Evolutionary conservation across 1,284 basidiomycete genomes (phyloP), one percentile per base, ranked within the genome.

Genomic region (Ceratobasidium sp.): DNA sequence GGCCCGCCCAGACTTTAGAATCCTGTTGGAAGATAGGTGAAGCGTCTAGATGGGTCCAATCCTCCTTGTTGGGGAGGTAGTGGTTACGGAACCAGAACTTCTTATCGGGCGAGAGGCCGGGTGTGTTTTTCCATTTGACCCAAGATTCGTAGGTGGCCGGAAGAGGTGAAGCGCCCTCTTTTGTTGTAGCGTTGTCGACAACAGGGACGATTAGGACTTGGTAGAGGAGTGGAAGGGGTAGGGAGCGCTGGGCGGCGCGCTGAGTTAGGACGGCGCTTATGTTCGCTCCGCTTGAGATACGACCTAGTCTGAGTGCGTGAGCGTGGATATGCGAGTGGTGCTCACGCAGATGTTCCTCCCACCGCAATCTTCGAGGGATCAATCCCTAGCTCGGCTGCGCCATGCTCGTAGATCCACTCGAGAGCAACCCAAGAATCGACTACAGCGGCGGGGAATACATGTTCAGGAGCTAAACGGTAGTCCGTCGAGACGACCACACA

Each of bases 31-130:
- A 90, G 17, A 90, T 84, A 0, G 92, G 91, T 0, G 91, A 92
- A 33, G 87, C 88, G 76, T 91, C 89, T 88, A 90, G 92, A 65
- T 90, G 88, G 0, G 82, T 82, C 83, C 87, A 85, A 75, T 91
- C 89, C 47, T 82, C 84, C 71, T 84, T 78, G 78, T 91, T 87
- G 0, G 91, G 91, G 1, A 91, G 85, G 80, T 93, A 93, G 77
- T 90, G 89, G 69, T 85, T 81, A 33, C 87, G 84, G 86, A 91
- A 93, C 91, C 92, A 93, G 50, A 88, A 78, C 92, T 93, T 93
- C 60, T 88, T 88, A 6, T 78, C 87, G 0, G 88, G 89, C 2
- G 84, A 83, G 36, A 93, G 85, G 84, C 89, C 89, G 0, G 89
- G 86, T 0, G 90, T 88, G 72, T 89, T 81, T 27, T 84, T 82